These are phyloP conservation scores for Carex parvula DNA, from an alignment of 176 grass and related monocot genomes.

Conservation along the genomic window DNA sequence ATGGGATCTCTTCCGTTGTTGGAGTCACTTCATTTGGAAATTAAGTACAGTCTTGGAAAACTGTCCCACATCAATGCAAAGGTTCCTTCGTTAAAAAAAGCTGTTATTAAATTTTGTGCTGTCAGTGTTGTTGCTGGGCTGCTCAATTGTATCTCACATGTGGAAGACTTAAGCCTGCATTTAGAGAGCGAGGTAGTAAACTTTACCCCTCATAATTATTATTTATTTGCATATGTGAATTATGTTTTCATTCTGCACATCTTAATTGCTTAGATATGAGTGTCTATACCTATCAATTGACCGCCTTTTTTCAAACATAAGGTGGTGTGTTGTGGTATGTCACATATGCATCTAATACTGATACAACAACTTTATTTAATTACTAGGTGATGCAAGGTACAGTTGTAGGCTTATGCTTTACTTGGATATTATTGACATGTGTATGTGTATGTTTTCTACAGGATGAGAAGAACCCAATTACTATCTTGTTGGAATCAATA, in stretches of 20 bases:
- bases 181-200: neutral
- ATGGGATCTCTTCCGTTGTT: neutral
- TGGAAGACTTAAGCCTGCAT: neutral
- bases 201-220: neutral
- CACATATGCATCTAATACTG: neutral
- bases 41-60: rapidly evolving
- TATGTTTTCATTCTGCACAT: no score
- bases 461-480: neutral
- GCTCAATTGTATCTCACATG: neutral
- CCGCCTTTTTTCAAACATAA: no score
- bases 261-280: no score
- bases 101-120: neutral
- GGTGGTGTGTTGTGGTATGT: no score
- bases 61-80: neutral
- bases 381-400: neutral
- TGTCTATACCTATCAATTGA: no score
- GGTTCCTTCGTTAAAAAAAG: neutral
- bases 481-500: neutral
- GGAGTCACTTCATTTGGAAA: neutral
- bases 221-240: no score
- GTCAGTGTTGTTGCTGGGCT: neutral
- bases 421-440: neutral
- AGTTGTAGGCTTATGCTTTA: neutral
- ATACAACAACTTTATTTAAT: neutral
- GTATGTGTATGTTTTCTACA: neutral